A percentile compares a stretch with the other conserved stretches of the same genome.
phyloP scores from a whole-genome alignment of 495 filamentous ascomycete genomes.

The Chaetomidium leptoderma region DNA sequence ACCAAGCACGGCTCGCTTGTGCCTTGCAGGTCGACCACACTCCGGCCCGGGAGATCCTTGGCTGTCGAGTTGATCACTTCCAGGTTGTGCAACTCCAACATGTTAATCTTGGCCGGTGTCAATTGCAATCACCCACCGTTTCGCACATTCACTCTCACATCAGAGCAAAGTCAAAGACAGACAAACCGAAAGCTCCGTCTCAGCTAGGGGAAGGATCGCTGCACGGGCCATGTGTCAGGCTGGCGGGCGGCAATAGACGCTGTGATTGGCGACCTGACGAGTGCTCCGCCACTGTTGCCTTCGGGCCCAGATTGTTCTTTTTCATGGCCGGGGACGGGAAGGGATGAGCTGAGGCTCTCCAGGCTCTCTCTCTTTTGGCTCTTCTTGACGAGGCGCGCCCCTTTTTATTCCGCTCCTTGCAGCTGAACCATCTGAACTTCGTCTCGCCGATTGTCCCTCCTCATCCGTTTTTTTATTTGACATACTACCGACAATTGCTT shows the following conservation, averaged over 20 bases:
- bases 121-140: too few relatives aligned
- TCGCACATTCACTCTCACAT: too few relatives aligned
- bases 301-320: not conserved
- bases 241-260: not conserved
- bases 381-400: not conserved
- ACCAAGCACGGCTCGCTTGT: too few relatives aligned
- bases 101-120: too few relatives aligned
- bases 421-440: not conserved
- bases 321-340: too few relatives aligned
- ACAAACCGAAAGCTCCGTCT: not conserved
- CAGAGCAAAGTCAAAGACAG: too few relatives aligned
- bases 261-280: conserved; percentile 4
- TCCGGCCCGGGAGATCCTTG: too few relatives aligned
- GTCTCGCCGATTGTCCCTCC: not conserved
- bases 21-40: too few relatives aligned
- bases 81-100: too few relatives aligned
- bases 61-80: too few relatives aligned
- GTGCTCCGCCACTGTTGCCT: conserved; percentile 22
- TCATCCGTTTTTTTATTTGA: not conserved
- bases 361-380: not conserved
- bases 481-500: not conserved
- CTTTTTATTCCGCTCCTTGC: not conserved
- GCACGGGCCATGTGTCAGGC: not conserved
- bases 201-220: not conserved
- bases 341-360: not conserved